Percentiles rank a stretch among this genome's conserved stretches.
phyloP scores from a whole-genome alignment of 1,284 basidiomycete genomes.

The Apiotrichum mycotoxinovorans region DNA sequence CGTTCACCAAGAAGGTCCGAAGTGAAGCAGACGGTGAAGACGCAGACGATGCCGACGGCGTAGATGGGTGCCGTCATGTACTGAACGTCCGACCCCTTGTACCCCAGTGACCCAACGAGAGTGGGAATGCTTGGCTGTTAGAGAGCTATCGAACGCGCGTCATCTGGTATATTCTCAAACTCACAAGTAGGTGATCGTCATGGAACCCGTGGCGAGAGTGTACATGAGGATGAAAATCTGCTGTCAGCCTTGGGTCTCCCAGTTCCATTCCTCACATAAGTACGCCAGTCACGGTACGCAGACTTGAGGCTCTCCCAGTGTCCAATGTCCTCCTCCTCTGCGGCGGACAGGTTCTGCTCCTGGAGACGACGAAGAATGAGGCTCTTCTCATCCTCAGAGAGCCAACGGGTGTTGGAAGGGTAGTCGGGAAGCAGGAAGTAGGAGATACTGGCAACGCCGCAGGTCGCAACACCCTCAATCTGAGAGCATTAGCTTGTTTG shows the following conservation, averaged over 20 bases:
- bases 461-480: constrained; percentile 31
- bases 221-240: constrained; percentile 37
- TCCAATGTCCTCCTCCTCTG: constrained; percentile 23
- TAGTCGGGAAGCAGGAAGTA: constrained; percentile 39
- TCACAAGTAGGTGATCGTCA: constrained; percentile 46
- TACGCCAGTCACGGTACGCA: constrained; percentile 40
- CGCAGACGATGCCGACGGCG: constrained; percentile 37
- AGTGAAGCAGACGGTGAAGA: constrained; percentile 40
- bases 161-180: background rate
- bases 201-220: constrained; percentile 40
- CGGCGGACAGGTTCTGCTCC: constrained; percentile 21
- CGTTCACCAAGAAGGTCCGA: constrained; percentile 46
- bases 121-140: constrained; percentile 28
- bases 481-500: constrained; percentile 41
- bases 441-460: constrained; percentile 6
- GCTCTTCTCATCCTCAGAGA: constrained; percentile 26
- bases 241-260: background rate
- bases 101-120: constrained; percentile 38
- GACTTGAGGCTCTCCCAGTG: constrained; percentile 22
- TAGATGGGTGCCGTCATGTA: constrained; percentile 47
- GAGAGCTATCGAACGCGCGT: background rate
- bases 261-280: constrained; percentile 20
- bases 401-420: constrained; percentile 36
- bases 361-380: constrained; percentile 9
- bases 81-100: constrained; percentile 36